Percentiles rank a stretch among this genome's conserved stretches.
phyloP scores from a whole-genome alignment of 1,139 yeast species.

The Suhomyces panamericanus region DNA sequence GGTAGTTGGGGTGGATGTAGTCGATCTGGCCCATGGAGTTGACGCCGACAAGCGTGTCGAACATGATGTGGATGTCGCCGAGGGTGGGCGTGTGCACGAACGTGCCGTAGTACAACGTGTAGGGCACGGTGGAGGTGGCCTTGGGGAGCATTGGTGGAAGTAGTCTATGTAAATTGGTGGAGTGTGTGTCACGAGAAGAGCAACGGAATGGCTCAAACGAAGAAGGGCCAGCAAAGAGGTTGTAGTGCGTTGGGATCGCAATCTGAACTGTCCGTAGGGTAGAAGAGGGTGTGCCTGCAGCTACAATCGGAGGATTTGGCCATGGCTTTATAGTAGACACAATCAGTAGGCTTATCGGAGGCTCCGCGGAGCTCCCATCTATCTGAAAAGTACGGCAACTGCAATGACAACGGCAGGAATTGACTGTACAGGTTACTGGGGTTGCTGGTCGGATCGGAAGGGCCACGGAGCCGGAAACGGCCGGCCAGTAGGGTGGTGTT shows the following conservation, averaged over 20 bases:
- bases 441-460: too few species aligned
- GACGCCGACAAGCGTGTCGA: constrained; percentile 38
- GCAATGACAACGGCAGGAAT: too few species aligned
- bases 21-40: constrained; percentile 33
- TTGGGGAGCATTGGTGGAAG: constrained; percentile 9
- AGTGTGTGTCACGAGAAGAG: not conserved
- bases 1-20: constrained; percentile 24
- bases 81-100: constrained; percentile 38
- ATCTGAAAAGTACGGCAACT: too few species aligned
- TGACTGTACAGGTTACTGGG: too few species aligned
- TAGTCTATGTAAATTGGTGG: too few species aligned
- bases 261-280: not conserved
- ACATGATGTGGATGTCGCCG: constrained; percentile 28
- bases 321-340: not conserved
- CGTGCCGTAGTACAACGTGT: constrained; percentile 39
- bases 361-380: not conserved
- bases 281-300: not conserved
- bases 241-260: too few species aligned
- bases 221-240: too few species aligned
- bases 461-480: too few species aligned
- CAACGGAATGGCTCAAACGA: too few species aligned
- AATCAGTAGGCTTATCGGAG: not conserved
- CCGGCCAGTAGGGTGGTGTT: too few species aligned
- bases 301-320: not conserved
- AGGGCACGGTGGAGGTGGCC: constrained; percentile 23